Conservation (phyloP, 2,329 filamentous ascomycete species). For the Aspergillus intermedius region DNA sequence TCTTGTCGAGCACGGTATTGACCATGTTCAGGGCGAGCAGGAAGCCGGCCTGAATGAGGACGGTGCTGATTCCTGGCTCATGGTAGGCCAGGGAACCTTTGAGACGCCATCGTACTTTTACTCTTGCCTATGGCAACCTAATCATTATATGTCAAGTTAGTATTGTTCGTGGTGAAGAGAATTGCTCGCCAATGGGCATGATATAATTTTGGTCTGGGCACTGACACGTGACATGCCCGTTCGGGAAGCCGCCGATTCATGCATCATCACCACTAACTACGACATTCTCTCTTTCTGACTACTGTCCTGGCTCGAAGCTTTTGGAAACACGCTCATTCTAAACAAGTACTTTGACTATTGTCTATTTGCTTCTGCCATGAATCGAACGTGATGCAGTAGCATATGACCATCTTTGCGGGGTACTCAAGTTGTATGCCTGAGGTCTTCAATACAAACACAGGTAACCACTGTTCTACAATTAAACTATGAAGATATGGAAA, state of each 20-base stretch:
- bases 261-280: background rate
- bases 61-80: slow-evolving; percentile 54
- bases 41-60: slow-evolving; percentile 58
- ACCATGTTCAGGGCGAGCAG: slow-evolving; percentile 56
- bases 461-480: background rate
- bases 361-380: background rate
- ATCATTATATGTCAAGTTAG: too few relatives aligned
- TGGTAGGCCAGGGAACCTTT: slow-evolving; percentile 48
- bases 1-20: slow-evolving; percentile 51
- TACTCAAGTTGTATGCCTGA: background rate
- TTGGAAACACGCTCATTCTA: background rate
- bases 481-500: background rate
- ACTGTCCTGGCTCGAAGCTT: background rate
- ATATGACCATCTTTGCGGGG: background rate
- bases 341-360: background rate
- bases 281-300: background rate
- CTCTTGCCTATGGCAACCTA: too few relatives aligned
- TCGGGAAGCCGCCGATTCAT: background rate
- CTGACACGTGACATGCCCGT: background rate
- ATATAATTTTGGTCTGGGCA: background rate
- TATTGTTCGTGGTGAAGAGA: too few relatives aligned
- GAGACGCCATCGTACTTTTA: background rate
- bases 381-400: background rate
- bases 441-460: background rate
- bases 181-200: too few relatives aligned